These are phyloP conservation scores for Phylloporus gajari DNA, from an alignment of 1,284 basidiomycete species.

Conservation along the genomic window DNA sequence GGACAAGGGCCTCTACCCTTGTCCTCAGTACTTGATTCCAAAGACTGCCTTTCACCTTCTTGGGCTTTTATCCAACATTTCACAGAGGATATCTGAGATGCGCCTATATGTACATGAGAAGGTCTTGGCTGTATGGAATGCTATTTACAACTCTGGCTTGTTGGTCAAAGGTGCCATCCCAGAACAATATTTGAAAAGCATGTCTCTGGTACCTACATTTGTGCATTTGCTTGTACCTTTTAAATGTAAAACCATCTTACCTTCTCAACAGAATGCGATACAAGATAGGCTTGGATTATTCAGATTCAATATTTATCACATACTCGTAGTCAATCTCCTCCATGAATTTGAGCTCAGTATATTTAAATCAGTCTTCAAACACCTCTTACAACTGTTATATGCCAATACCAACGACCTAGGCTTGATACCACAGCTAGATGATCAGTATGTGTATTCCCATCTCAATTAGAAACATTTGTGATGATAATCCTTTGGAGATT, in stretches of 20 bases:
- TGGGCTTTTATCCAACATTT: constrained; percentile 26
- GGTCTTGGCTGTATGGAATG: constrained; percentile 28
- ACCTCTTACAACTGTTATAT: constrained; percentile 4
- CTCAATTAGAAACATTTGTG: too few relatives aligned
- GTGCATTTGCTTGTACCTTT: constrained; percentile 17
- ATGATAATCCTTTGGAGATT: not conserved
- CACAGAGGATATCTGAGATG: not conserved
- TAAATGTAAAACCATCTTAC: not conserved
- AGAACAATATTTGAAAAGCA: constrained; percentile 33
- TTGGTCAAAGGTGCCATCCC: constrained; percentile 18
- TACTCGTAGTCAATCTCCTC: constrained; percentile 38
- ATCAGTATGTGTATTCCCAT: constrained; percentile 8
- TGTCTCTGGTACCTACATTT: constrained; percentile 42
- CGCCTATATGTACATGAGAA: constrained; percentile 1
- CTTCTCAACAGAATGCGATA: constrained; percentile 46
- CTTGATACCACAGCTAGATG: constrained; percentile 5
- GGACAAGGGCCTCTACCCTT: constrained; percentile 22
- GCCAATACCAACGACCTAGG: not conserved
- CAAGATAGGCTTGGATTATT: constrained; percentile 29
- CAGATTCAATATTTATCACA: constrained; percentile 40
- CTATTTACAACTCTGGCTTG: constrained; percentile 41
- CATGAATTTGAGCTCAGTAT: too few relatives aligned
- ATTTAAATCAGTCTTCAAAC: too few relatives aligned
- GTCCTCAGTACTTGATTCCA: constrained; percentile 35
- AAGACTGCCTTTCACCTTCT: constrained; percentile 28